These are phyloP conservation scores for Datisca glomerata DNA, from an alignment of 306 rosid species.

Conservation along the genomic window DNA sequence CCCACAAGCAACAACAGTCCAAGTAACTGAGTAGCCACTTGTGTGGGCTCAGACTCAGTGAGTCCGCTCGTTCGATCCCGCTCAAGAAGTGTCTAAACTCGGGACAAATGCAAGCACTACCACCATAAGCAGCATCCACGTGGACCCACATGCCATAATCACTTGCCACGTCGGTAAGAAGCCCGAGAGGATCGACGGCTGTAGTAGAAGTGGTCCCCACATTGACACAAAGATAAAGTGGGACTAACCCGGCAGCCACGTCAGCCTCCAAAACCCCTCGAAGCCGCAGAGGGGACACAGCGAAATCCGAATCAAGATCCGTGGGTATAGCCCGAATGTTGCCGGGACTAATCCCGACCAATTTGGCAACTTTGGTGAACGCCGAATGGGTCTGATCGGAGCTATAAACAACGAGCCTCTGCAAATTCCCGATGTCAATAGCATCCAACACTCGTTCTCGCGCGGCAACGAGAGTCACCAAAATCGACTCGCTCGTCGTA, in stretches of 20 bases:
- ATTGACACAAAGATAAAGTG: constrained; percentile 38
- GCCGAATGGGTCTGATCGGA: constrained; percentile 61
- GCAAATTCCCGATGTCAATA: constrained; percentile 5
- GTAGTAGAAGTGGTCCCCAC: constrained; percentile 47
- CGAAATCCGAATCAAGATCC: constrained; percentile 3
- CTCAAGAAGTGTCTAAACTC: constrained; percentile 34
- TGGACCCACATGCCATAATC: constrained; percentile 43
- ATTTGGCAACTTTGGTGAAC: constrained; percentile 33
- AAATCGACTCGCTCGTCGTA: constrained; percentile 45
- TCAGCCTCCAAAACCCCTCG: constrained; percentile 19
- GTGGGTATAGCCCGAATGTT: constrained; percentile 30
- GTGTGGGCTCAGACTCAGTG: constrained; percentile 47
- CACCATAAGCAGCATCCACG: constrained; percentile 64
- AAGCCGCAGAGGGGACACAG: constrained; percentile 23
- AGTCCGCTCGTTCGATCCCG: constrained; percentile 33
- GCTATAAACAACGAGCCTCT: constrained; percentile 40
- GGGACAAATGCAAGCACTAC: constrained; percentile 48
- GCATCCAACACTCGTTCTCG: constrained; percentile 20
- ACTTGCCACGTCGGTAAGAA: constrained; percentile 28
- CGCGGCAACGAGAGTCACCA: constrained; percentile 50
- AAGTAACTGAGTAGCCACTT: constrained; percentile 49
- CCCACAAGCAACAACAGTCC: constrained; percentile 48
- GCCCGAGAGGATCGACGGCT: constrained; percentile 35
- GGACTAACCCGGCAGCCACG: constrained; percentile 30
- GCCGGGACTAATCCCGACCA: constrained; percentile 32